Base-by-base conservation (phyloP, 2,329 filamentous ascomycete species). In the Colletotrichum kahawae region DNA sequence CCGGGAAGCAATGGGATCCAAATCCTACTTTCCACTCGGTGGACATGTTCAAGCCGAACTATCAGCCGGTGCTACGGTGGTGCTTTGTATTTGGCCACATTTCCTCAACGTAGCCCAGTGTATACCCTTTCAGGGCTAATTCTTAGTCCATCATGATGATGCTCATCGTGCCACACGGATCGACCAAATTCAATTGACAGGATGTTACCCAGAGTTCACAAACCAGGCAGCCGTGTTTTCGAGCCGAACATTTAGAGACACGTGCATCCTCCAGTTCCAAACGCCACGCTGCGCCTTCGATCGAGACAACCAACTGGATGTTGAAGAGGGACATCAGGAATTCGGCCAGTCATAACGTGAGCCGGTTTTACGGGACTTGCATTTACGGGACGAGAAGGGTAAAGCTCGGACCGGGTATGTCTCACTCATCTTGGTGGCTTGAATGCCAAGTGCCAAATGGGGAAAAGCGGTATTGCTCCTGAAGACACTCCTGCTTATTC, bases 221-320 rank as follows among this genome's bases (percentile, higher is more conserved):
- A 51, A 21, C 7, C 43, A 51, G 43, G 43, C 43, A 51, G 43
- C 43, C 43, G 10, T 51, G 21, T 51, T 51, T 51, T 51, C 43
- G 1, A 0, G n/a, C 43, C 43, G 43, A 51, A 51, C 12, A 13
- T 1, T 48, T 1, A 12, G 18, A n/a, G 18, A 48, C 2, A 0
- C 43, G 43, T 21, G 43, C 10, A 51, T 51, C 43, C 3, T 51
- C 12, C 10, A 51, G 43, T 21, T 7, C n/a, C 4, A 6, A 13
- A 51, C 3, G 43, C 1, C 43, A 51, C n/a, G 1, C n/a, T n/a
- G 43, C 43, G 43, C 10, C 43, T 21, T 51, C 12, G 4, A 21
- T 51, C 1, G 43, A 51, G 43, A 51, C 6, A 21, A 51, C 2
- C 3, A 13, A 21, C 43, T 27, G 24, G 24, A 51, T n/a, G 10